Percentiles rank a stretch among this genome's conserved stretches.
These are phyloP conservation scores for Lathyrus aphaca DNA, from an alignment of 306 rosid genomes.

Conservation along the genomic window DNA sequence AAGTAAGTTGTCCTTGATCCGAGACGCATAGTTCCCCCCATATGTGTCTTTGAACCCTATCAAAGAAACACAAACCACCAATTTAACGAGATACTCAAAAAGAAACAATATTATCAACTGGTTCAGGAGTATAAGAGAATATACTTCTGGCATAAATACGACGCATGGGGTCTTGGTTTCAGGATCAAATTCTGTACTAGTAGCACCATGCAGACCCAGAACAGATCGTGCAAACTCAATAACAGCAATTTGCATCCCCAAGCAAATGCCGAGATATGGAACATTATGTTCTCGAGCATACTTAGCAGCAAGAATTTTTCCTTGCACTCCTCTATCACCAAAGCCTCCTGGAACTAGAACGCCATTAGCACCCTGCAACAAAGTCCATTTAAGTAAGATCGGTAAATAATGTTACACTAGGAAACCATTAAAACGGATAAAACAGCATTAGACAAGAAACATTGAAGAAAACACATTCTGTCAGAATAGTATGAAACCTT, in stretches of 20 bases:
- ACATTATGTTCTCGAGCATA: constrained; percentile 76
- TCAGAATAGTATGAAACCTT: constrained; percentile 54
- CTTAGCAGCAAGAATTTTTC: constrained; percentile 92
- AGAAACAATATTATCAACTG: constrained; percentile 2
- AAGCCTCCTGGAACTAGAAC: constrained; percentile 96
- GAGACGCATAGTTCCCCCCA: constrained; percentile 99
- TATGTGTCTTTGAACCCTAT: constrained; percentile 92
- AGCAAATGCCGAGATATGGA: constrained; percentile 89
- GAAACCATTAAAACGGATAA: constrained; percentile 3
- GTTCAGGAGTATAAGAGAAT: background rate
- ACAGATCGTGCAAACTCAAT: constrained; percentile 84
- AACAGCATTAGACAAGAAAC: constrained; percentile 19
- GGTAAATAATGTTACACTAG: constrained; percentile 23
- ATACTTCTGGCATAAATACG: constrained; percentile 94
- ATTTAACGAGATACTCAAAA: constrained; percentile 31
- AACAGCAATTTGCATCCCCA: constrained; percentile 96
- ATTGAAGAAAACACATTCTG: constrained; percentile 16
- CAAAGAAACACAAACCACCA: constrained; percentile 19
- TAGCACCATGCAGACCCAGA: constrained; percentile 76
- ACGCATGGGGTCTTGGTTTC: constrained; percentile 80
- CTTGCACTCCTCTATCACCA: constrained; percentile 91
- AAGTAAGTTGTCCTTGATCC: constrained; percentile 92
- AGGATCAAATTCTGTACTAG: constrained; percentile 83
- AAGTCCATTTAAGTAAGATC: constrained; percentile 32
- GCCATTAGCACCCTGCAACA: constrained; percentile 83